Evolutionary conservation across 768 basidiomycete species (phyloP).

Genomic region (Leccinum longicurvipes): DNA sequence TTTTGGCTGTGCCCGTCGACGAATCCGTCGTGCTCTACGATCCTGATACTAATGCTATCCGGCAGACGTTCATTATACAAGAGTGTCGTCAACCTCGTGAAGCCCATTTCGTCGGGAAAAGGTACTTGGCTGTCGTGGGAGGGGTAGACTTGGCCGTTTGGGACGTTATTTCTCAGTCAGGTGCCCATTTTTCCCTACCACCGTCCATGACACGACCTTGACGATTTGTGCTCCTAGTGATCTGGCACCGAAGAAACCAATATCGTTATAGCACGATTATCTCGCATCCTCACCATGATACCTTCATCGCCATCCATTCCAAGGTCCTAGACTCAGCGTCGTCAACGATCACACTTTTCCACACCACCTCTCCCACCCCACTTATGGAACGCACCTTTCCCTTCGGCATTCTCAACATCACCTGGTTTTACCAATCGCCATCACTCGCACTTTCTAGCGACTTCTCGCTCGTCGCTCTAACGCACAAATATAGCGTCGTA

Average conservation of each 20-base stretch:
- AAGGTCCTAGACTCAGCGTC: slow-evolving; percentile 29
- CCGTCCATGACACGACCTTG: background rate
- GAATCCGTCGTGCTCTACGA: slow-evolving; percentile 73
- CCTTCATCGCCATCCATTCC: slow-evolving; percentile 56
- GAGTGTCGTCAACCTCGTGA: slow-evolving; percentile 45
- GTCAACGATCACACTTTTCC: slow-evolving; percentile 49
- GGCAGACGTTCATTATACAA: slow-evolving; percentile 57
- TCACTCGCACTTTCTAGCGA: slow-evolving; percentile 32
- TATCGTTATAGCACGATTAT: slow-evolving; percentile 43
- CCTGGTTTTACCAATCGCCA: slow-evolving; percentile 34
- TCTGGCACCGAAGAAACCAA: slow-evolving; percentile 49
- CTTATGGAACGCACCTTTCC: slow-evolving; percentile 48
- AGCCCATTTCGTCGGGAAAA: slow-evolving; percentile 64
- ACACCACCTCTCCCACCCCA: slow-evolving; percentile 42
- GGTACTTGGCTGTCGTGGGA: slow-evolving; percentile 58
- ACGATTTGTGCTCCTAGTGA: slow-evolving; percentile 41
- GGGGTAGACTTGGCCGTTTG: slow-evolving; percentile 56
- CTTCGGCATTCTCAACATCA: slow-evolving; percentile 55
- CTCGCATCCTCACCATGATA: slow-evolving; percentile 53
- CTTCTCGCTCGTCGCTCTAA: slow-evolving; percentile 69
- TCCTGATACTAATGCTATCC: slow-evolving; percentile 54
- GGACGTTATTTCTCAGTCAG: slow-evolving; percentile 63
- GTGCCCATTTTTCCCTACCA: slow-evolving; percentile 36
- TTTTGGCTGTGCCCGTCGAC: slow-evolving; percentile 73
- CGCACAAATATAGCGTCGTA: slow-evolving; percentile 59